phyloP scores from a whole-genome alignment of 2,329 filamentous ascomycete genomes.

The Phyllosticta citriasiana region DNA sequence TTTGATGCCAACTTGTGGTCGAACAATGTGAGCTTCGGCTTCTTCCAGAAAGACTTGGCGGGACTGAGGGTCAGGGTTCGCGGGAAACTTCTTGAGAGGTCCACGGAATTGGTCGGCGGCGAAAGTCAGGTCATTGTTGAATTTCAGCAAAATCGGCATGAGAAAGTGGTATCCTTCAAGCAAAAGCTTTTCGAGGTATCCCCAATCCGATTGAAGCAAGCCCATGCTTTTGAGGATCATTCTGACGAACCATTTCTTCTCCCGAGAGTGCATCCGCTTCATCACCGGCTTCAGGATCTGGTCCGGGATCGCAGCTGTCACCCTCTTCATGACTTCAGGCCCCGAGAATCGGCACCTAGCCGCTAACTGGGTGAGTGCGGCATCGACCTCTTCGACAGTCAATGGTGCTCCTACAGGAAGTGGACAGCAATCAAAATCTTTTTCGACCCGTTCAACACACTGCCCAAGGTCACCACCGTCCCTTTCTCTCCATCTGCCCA shows the following conservation, averaged over 20 bases:
- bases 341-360: conserved; percentile 62
- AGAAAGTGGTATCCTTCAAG: conserved; percentile 56
- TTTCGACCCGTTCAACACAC: conserved; percentile 58
- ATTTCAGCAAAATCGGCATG: conserved; percentile 58
- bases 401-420: conserved; percentile 34
- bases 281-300: conserved; percentile 48
- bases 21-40: conserved; percentile 27
- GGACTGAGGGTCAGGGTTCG: conserved; percentile 24
- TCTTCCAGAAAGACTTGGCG: conserved; percentile 24
- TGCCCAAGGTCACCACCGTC: conserved; percentile 58
- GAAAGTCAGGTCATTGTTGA: conserved; percentile 57
- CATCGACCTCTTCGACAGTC: conserved; percentile 64
- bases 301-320: conserved; percentile 15
- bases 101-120: conserved; percentile 47
- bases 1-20: conserved; percentile 34
- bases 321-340: conserved; percentile 30
- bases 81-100: conserved; percentile 28
- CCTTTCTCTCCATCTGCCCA: conserved; percentile 52
- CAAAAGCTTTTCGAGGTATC: conserved; percentile 32
- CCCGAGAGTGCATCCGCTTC: conserved; percentile 49
- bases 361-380: conserved; percentile 55
- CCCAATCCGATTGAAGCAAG: conserved; percentile 52
- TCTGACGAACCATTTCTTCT: conserved; percentile 81
- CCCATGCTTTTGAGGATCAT: conserved; percentile 67
- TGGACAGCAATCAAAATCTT: conserved; percentile 42